Evolutionary conservation across 2,329 filamentous ascomycete species (phyloP).

Genomic region (Phaeosphaeria sp.): DNA sequence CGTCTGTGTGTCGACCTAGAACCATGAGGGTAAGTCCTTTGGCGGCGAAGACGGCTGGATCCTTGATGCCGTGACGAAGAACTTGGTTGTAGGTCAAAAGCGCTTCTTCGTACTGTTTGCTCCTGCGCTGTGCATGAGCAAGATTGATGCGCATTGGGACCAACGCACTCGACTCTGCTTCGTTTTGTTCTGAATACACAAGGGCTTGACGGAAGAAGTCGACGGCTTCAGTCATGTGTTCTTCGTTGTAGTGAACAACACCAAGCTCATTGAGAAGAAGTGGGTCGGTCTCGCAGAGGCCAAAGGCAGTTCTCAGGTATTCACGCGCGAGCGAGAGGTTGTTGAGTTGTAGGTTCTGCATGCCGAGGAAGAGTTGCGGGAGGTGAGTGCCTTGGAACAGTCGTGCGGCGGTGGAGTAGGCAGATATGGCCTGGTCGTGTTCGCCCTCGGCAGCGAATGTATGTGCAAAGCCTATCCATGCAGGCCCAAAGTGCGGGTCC

Average conservation of each 20-base stretch:
- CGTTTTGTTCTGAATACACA: slow-evolving; percentile 77
- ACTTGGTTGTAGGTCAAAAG: slow-evolving; percentile 87
- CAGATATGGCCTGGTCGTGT: slow-evolving; percentile 96
- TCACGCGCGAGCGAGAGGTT: slow-evolving; percentile 94
- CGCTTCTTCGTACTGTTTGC: slow-evolving; percentile 72
- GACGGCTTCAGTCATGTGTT: slow-evolving; percentile 76
- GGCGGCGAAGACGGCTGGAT: slow-evolving; percentile 77
- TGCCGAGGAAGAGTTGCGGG: slow-evolving; percentile 93
- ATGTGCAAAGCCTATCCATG: slow-evolving; percentile 98
- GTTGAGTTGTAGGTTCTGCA: slow-evolving; percentile 97
- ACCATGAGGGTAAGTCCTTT: slow-evolving; percentile 88
- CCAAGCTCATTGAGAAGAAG: slow-evolving; percentile 94
- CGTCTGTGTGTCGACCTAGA: slow-evolving; percentile 74
- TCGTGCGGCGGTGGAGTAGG: slow-evolving; percentile 92
- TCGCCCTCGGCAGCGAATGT: slow-evolving; percentile 98
- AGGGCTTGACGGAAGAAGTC: slow-evolving; percentile 81
- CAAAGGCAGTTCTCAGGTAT: slow-evolving; percentile 89
- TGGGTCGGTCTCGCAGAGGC: slow-evolving; percentile 83
- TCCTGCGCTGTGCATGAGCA: slow-evolving; percentile 82
- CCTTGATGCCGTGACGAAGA: slow-evolving; percentile 79
- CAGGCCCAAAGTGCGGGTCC: slow-evolving; percentile 95
- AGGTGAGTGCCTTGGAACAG: slow-evolving; percentile 97
- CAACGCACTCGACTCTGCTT: slow-evolving; percentile 82
- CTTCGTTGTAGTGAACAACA: slow-evolving; percentile 93
- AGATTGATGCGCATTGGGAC: slow-evolving; percentile 86